Evolutionary conservation across 73 alveolate genomes (phyloP).

Genomic region (Blepharisma japonicum): DNA sequence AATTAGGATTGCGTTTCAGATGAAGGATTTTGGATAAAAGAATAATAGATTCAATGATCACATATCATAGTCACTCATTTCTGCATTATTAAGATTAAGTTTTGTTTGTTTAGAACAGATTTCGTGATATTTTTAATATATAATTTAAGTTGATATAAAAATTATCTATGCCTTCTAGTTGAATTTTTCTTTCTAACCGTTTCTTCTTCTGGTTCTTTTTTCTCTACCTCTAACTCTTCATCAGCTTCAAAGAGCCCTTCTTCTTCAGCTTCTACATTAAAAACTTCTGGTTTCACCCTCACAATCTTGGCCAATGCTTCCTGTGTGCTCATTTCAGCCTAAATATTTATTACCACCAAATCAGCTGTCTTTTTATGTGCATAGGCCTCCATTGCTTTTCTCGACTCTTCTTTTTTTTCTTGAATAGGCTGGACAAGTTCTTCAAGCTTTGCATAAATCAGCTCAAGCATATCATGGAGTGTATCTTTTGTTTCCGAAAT

Average conservation of each 20-base stretch:
- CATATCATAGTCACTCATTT: too few species aligned
- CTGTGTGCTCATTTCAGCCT: constrained; percentile 17
- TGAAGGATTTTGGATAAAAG: too few species aligned
- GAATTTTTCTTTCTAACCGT: background rate
- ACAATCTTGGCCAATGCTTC: constrained; percentile 18
- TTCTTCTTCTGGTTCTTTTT: background rate
- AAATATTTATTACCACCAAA: background rate
- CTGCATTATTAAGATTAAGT: too few species aligned
- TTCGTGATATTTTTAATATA: too few species aligned
- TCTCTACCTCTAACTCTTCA: background rate
- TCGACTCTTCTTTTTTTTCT: constrained; percentile 2
- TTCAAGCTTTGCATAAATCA: constrained; percentile 9
- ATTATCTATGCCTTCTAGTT: background rate
- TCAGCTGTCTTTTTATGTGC: constrained; percentile 20
- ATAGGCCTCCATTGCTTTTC: background rate
- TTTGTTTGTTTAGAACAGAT: too few species aligned
- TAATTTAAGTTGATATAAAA: too few species aligned
- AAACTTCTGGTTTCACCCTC: constrained; percentile 9
- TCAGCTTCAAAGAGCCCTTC: background rate
- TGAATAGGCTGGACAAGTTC: background rate
- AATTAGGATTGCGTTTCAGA: too few species aligned
- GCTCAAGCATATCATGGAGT: background rate
- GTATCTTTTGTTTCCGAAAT: background rate
- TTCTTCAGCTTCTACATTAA: background rate
- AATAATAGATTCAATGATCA: too few species aligned